Conservation (phyloP, 2,329 filamentous ascomycete species). For the Exophiala oligosperma region DNA sequence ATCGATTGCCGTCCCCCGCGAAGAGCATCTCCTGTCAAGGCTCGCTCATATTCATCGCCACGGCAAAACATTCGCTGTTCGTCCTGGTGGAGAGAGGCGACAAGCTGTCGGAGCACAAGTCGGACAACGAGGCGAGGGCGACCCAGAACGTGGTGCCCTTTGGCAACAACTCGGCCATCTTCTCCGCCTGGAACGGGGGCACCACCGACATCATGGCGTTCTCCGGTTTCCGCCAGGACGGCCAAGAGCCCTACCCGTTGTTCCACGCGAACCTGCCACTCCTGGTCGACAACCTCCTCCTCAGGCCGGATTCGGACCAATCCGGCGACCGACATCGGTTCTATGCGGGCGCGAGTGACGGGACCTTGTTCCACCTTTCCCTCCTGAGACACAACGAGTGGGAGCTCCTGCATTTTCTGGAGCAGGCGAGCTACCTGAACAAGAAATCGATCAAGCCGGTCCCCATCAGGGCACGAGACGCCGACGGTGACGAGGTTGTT, state of each 20-base stretch:
- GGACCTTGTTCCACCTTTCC: conserved; percentile 68
- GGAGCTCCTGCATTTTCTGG: conserved; percentile 70
- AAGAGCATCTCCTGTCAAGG: conserved; percentile 50
- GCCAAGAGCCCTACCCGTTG: conserved; percentile 10
- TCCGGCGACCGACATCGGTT: conserved; percentile 33
- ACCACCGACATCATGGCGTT: conserved; percentile 21
- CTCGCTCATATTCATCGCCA: conserved; percentile 55
- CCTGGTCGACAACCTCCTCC: conserved; percentile 18
- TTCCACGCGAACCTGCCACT: conserved; percentile 26
- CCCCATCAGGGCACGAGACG: conserved; percentile 8
- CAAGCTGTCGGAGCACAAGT: conserved; percentile 36
- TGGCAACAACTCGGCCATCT: conserved; percentile 13
- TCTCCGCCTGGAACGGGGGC: conserved; percentile 13
- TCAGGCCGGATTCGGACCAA: conserved; percentile 4
- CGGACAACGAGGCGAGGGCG: conserved; percentile 31
- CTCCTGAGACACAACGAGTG: conserved; percentile 64
- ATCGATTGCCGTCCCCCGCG: conserved; percentile 49
- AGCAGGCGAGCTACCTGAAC: conserved; percentile 62
- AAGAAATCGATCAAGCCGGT: conserved; percentile 18
- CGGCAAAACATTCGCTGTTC: conserved; percentile 53
- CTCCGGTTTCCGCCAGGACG: conserved; percentile 14
- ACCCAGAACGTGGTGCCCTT: conserved; percentile 21
- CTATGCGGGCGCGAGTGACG: conserved; percentile 68
- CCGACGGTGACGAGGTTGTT: conserved; percentile 4
- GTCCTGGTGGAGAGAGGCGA: conserved; percentile 35